Evolutionary conservation across 1,284 basidiomycete species (phyloP), one percentile per base, ranked within the genome.

Genomic region (Meira nashicola): DNA sequence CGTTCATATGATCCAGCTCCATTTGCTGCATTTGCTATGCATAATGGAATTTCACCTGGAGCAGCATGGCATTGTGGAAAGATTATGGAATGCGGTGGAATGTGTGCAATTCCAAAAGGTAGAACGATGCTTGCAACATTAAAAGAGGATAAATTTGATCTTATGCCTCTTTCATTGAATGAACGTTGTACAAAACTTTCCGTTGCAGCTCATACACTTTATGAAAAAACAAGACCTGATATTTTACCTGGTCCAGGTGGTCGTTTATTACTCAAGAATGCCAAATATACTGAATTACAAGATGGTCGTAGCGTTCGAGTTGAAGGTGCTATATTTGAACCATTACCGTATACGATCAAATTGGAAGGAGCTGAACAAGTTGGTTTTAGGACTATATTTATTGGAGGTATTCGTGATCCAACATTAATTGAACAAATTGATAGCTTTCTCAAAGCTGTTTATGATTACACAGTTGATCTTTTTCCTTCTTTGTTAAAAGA

Each of bases 1-100:
- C 40, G 40, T n/a, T 41, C 40, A n/a, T 41, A 41, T n/a, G 40
- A 41, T n/a, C 40, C 40, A 41, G 40, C 40, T 41, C 40, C 40
- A 12, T 41, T 41, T 41, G 40, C 40, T 41, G 40, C 40, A n/a
- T 41, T 41, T 41, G 12, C 40, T n/a, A 41, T 41, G 14, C n/a
- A 14, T 41, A 12, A 41, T 41, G 40, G 40, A 12, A n/a, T 41
- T n/a, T 12, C 12, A n/a, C 40, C 40, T 41, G 40, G 14, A 12
- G n/a, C 40, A n/a, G 40, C 40, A 41, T 41, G 40, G 40, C 40
- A 41, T n/a, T 41, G 40, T n/a, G 40, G 40, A 12, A 41, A 41
- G 40, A 41, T 41, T 41, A 41, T 41, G 40, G 40, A 41, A n/a
- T 41, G 40, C 40, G 40, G 40, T 41, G 40, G 40, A 12, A 41